Base-by-base conservation (phyloP, 1,284 basidiomycete genomes). In the Amylostereum chailletii region DNA sequence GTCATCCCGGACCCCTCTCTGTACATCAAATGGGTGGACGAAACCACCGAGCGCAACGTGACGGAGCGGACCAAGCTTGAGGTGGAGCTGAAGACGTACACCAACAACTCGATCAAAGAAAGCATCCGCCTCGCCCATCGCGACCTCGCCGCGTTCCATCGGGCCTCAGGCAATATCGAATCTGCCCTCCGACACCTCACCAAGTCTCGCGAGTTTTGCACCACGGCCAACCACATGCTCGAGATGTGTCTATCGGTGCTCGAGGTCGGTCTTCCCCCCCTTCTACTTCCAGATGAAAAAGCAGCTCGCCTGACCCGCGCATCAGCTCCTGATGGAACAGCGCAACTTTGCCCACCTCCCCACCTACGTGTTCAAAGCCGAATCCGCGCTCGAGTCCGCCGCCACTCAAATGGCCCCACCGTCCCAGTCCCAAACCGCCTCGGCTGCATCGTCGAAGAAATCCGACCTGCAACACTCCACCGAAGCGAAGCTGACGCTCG, bases 71-170 rank as follows among this genome's bases (percentile, higher is more conserved):
- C 78, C 31, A 89, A 85, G 65, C 70, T 94, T 46, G 89, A 93
- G 65, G 83, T 90, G 7, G 92, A 94, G 65, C 71, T 95, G 61
- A 92, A 91, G 75, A 87, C 86, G 10, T 94, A 94, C 61, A 76
- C 82, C 53, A 90, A 87, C 60, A 94, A 93, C 62, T 83, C 93
- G 79, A 93, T 94, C 71, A 94, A 93, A 65, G 93, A 95, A 72
- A 92, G 90, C 71, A 91, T 93, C 58, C 74, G 92, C 56, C 90
- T 94, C 86, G 90, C 80, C 0, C 82, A 94, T 65, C 75, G 89
- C 45, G 91, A 94, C 59, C 71, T 94, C 8, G 92, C 85, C 30
- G 76, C 86, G 52, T 85, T 85, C 63, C 81, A 83, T 64, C 79
- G 83, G 44, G 66, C 76, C 4, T 68, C 75, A 2, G 91, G 92